Evolutionary conservation across 78 protist species (phyloP), one percentile per base, ranked within the genome.

Genomic region (Goniomonas avonlea): DNA sequence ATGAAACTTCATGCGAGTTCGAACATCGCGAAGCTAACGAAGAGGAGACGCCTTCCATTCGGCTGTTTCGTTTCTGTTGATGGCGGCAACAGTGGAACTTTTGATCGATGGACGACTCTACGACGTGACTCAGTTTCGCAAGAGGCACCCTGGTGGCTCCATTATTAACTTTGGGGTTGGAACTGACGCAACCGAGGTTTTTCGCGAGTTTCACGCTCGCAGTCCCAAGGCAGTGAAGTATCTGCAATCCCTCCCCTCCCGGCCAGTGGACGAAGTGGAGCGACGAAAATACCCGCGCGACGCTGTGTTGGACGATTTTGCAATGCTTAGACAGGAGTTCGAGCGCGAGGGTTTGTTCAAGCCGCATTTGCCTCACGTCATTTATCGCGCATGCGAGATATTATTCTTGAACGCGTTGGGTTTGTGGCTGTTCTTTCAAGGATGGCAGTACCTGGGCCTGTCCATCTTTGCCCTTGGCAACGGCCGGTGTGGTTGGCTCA

Each of bases 401-500:
- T 13, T 71, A 23, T 38, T 17, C 56, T 25, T 71, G n/a, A 55
- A 45, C 77, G 17, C 25, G 35, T 21, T 48, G 35, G 55, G 77
- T 35, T 5, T 4, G 25, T 71, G n/a, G 15, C 7, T 71, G 15
- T 25, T 39, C 55, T 69, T 9, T 17, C 5, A 69, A 23, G 76
- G 13, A 9, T 35, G 55, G 15, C 9, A 25, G 31, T 23, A 35
- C 5, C 41, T 40, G 37, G 56, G 59, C n/a, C 29, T 47, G 38
- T 18, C 21, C 29, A 7, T 2, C 9, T 40, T 50, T 7, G 60
- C 29, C 15, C 13, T 31, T 23, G 77, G 3, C 45, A 20, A 61
- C 31, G 82, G 82, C 45, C 82, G 73, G 23, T 77, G 82, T 32
- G 82, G 82, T 23, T 77, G 82, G 82, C 60, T 77, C 32, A 60